Evolutionary conservation across 495 filamentous ascomycete species (phyloP).

Genomic region (Rhypophila decipiens): DNA sequence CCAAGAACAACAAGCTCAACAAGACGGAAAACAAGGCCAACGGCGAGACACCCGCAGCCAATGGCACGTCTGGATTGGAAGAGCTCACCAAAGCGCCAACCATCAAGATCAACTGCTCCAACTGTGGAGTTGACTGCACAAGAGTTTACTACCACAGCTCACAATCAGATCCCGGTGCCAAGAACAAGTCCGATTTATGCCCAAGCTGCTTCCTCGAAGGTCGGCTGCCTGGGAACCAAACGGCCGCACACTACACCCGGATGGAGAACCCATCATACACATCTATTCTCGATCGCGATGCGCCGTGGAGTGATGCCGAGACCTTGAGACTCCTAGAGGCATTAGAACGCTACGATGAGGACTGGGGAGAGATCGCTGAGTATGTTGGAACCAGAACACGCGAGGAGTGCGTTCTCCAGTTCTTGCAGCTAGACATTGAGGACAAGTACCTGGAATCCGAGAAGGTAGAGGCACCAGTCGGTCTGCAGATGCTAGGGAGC

Average conservation of each 20-base stretch:
- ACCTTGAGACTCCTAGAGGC: conserved; percentile 79
- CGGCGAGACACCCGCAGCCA: conserved; percentile 59
- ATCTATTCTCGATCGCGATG: conserved; percentile 66
- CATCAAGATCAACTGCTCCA: conserved; percentile 66
- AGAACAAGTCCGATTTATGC: conserved; percentile 77
- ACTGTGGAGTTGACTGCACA: conserved; percentile 90
- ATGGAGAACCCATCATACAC: conserved; percentile 80
- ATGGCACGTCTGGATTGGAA: conserved; percentile 48
- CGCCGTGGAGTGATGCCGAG: conserved; percentile 87
- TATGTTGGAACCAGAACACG: conserved; percentile 87
- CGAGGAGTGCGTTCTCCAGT: conserved; percentile 94
- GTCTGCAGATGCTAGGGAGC: conserved; percentile 54
- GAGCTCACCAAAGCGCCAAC: conserved; percentile 52
- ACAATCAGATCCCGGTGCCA: conserved; percentile 49
- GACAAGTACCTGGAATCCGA: conserved; percentile 82
- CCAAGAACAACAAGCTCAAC: conserved; percentile 70
- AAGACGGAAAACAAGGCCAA: conserved; percentile 54
- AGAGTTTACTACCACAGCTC: conserved; percentile 82
- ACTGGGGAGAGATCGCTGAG: conserved; percentile 88
- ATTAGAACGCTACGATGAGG: conserved; percentile 84
- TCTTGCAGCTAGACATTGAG: conserved; percentile 85
- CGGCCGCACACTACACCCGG: conserved; percentile 69
- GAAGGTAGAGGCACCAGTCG: conserved; percentile 49
- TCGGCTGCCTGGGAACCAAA: conserved; percentile 67
- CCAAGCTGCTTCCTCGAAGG: conserved; percentile 81